Evolutionary conservation across 495 filamentous ascomycete species (phyloP).

Genomic region (Penicillium argentinense): DNA sequence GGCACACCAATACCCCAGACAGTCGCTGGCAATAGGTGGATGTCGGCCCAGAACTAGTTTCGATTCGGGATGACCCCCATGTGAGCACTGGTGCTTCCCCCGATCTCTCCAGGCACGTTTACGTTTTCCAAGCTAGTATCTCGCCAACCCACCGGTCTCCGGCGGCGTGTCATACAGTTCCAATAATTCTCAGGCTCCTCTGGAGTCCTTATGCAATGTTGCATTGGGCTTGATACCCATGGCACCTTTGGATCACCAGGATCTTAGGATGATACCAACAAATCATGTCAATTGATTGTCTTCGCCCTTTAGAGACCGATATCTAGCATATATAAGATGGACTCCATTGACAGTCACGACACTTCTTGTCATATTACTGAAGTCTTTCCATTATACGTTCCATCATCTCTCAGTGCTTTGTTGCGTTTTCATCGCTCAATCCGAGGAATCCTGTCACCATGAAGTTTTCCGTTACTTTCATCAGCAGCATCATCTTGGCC

Average conservation of each 20-base stretch:
- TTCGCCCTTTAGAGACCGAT: too few species aligned
- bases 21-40: background rate
- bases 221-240: constrained; percentile 9
- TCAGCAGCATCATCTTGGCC: constrained; percentile 24
- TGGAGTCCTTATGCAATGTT: constrained; percentile 9
- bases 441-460: constrained; percentile 12
- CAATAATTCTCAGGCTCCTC: background rate
- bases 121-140: background rate
- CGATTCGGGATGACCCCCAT: background rate
- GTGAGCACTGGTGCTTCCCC: constrained; percentile 6
- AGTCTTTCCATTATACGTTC: background rate
- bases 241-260: background rate
- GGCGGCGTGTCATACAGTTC: constrained; percentile 12
- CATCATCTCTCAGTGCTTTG: background rate
- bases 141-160: constrained; percentile 14
- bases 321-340: too few species aligned
- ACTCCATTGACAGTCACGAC: too few species aligned
- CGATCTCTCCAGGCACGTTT: constrained; percentile 4
- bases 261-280: background rate
- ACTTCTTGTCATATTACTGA: too few species aligned
- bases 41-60: background rate
- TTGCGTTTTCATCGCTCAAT: background rate
- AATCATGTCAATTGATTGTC: too few species aligned
- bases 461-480: constrained; percentile 27
- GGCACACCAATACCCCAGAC: background rate